A percentile compares a stretch with the other conserved stretches of the same genome.
Evolutionary conservation across 2,329 filamentous ascomycete genomes (phyloP).

Genomic region (Escovopsis sp.): DNA sequence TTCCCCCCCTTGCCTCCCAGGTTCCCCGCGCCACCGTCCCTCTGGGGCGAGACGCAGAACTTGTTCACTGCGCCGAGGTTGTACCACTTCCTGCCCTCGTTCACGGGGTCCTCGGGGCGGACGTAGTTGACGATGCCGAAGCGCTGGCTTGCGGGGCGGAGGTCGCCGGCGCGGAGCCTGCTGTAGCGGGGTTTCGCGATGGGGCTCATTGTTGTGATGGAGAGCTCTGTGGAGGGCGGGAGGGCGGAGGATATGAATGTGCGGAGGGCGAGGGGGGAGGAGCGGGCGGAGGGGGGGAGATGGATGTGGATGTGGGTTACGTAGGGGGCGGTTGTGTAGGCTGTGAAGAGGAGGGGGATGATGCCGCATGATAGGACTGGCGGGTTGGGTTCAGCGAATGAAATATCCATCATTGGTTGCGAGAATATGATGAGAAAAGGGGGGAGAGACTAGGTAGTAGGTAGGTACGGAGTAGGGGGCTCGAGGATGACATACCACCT

Average conservation of each 20-base stretch:
- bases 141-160: conserved; percentile 17
- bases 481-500: conserved; percentile 20
- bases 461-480: background rate
- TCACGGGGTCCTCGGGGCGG: conserved; percentile 15
- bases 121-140: conserved; percentile 27
- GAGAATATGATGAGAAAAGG: background rate
- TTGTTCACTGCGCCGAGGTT: conserved; percentile 23
- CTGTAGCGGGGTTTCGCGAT: conserved; percentile 40
- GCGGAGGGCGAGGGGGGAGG: conserved; percentile 40
- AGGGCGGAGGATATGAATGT: conserved; percentile 31
- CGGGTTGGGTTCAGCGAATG: background rate
- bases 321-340: conserved; percentile 52
- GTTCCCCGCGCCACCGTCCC: conserved; percentile 11
- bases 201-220: conserved; percentile 40
- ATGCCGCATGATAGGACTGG: conserved; percentile 45
- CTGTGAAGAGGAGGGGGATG: conserved; percentile 49
- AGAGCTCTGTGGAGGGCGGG: conserved; percentile 30
- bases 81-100: conserved; percentile 25
- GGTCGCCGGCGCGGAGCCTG: conserved; percentile 24
- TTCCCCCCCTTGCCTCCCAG: conserved; percentile 2
- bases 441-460: background rate
- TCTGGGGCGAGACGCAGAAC: conserved; percentile 19
- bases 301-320: conserved; percentile 58
- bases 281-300: conserved; percentile 50
- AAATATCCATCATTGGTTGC: too few species aligned